A percentile compares a stretch with the other conserved stretches of the same genome.
phyloP scores from a whole-genome alignment of 2,329 filamentous ascomycete genomes.

The Macrophomina phaseolina region DNA sequence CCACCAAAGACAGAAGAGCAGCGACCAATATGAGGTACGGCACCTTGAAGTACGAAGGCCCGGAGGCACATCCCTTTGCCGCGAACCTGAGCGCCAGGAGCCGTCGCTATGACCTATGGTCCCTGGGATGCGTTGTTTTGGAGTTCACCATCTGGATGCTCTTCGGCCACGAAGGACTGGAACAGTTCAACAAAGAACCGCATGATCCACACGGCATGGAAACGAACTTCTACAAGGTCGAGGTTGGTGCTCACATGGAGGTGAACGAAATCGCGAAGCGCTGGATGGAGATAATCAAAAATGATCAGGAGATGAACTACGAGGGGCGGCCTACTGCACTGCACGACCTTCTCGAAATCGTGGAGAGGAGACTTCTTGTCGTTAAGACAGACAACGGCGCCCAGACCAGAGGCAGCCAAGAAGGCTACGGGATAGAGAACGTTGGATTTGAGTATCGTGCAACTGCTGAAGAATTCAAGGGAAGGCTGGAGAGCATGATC shows the following conservation, averaged over 20 bases:
- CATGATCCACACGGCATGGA: not conserved
- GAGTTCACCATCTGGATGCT: conserved; percentile 37
- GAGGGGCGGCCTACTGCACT: no score
- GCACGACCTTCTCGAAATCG: not conserved
- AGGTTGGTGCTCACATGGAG: no score
- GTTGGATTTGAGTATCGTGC: not conserved
- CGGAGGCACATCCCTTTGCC: not conserved
- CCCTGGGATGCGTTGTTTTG: conserved; percentile 37
- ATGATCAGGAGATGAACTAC: not conserved
- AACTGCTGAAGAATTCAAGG: not conserved
- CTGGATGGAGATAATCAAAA: not conserved
- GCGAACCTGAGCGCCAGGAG: conserved; percentile 22
- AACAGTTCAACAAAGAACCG: conserved; percentile 19
- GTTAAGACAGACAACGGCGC: not conserved
- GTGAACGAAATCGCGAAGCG: not conserved
- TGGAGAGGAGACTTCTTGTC: not conserved
- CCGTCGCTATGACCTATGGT: conserved; percentile 36
- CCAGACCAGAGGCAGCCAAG: not conserved
- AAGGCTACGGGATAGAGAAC: not conserved
- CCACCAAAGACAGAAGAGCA: not conserved
- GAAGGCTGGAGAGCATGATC: not conserved
- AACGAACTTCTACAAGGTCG: not conserved
- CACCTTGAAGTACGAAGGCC: conserved; percentile 27
- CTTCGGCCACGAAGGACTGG: conserved; percentile 29
- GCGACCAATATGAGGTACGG: conserved; percentile 28